Conservation (phyloP, 768 basidiomycete species). For the Mrakia blollopis region DNA sequence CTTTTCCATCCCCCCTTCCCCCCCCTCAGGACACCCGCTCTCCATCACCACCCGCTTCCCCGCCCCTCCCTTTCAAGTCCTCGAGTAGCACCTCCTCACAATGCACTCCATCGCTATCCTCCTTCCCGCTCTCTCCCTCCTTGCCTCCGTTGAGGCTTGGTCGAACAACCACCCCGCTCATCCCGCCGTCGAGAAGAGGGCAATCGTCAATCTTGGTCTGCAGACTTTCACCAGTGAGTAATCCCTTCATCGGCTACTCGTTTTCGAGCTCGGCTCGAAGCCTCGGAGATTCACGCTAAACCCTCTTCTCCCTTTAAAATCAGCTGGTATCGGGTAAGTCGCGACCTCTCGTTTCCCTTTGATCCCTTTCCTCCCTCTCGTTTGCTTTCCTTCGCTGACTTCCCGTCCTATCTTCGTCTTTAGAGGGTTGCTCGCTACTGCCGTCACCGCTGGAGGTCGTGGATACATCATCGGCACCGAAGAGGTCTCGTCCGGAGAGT, state of each 20-base stretch:
- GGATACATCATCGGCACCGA: neutral
- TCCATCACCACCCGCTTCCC: neutral
- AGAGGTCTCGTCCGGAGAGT: neutral
- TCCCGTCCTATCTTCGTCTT: no score
- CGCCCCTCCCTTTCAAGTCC: neutral
- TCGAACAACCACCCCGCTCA: no score
- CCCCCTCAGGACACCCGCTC: neutral
- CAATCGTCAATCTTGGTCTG: no score
- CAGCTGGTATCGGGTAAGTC: no score
- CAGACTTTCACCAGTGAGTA: no score
- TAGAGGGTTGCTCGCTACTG: neutral
- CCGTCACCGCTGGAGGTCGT: neutral
- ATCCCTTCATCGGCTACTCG: no score
- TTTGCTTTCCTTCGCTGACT: neutral
- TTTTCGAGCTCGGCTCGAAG: no score
- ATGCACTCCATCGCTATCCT: neutral
- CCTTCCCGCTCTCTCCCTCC: slow-evolving; percentile 3
- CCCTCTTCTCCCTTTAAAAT: no score
- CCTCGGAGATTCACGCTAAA: no score
- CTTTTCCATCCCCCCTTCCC: neutral
- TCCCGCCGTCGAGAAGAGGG: neutral
- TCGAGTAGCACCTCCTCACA: neutral
- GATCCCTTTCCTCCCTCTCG: neutral
- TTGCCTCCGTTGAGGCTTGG: neutral
- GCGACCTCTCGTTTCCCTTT: no score